Evolutionary conservation across 2,329 filamentous ascomycete species (phyloP), one percentile per base, ranked within the genome.

Genomic region (Thielaviopsis ethacetica): DNA sequence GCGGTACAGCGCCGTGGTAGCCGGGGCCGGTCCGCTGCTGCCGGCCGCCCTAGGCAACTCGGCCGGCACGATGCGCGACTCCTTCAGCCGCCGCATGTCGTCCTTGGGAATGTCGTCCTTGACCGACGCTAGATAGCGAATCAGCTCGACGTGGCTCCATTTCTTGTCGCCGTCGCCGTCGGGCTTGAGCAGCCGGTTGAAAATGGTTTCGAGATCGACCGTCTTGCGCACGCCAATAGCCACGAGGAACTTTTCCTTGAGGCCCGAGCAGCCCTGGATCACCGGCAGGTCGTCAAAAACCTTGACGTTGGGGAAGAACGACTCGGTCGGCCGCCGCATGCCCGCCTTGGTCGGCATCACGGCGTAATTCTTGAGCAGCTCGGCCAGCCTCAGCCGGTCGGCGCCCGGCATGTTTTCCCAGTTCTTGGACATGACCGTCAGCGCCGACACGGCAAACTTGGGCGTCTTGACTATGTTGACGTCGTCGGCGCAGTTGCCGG

Each of bases 61-160:
- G 2, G 86, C 86, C 10, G 89, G 88, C 66, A 91, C 91, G 51
- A 97, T 88, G 12, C 82, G 82, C 0, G 89, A 89, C 54, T 84
- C 79, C 59, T 80, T 85, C 24, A 98, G 76, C 66, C 85, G 87
- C 63, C 81, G 83, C 58, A 96, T 79, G 68, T 98, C 93, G 55
- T 84, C 84, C 10, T 73, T 70, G 0, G 93, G 93, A 61, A 98
- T 96, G 65, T 98, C 93, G 57, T 87, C 81, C 62, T 82, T 83
- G 27, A 98, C 93, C 9, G 91, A 95, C 12, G 91, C 82, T 51
- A 98, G 79, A 65, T 98, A 98, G 65, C 90, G 91, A 70, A 98
- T 90, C 26, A 98, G 76, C 68, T 98, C 91, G 62, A 95, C 83
- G 68, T 97, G 91, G 60, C 89, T 96, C 88, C 88, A 95, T 69